A percentile compares a stretch with the other conserved stretches of the same genome.
phyloP scores from a whole-genome alignment of 2,329 filamentous ascomycete species.

The Fusarium napiforme region DNA sequence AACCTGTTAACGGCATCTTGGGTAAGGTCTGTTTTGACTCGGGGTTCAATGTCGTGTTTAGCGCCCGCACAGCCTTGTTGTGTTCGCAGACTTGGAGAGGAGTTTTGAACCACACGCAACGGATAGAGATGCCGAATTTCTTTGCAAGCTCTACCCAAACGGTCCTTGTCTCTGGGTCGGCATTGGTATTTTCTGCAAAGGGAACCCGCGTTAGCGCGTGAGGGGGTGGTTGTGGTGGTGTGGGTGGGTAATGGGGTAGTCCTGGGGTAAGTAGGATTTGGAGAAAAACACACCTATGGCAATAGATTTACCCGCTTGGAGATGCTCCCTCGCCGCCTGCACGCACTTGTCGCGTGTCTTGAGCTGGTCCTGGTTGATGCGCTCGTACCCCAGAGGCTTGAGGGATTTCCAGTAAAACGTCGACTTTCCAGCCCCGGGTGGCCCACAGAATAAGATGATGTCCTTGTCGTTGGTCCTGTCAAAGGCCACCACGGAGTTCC shows the following conservation, averaged over 20 bases:
- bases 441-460: slow-evolving; percentile 86
- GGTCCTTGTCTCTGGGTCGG: slow-evolving; percentile 78
- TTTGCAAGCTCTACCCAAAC: slow-evolving; percentile 82
- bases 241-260: slow-evolving; percentile 21
- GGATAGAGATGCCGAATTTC: slow-evolving; percentile 77
- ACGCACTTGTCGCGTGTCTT: slow-evolving; percentile 79
- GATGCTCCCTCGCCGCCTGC: slow-evolving; percentile 73
- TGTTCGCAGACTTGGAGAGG: slow-evolving; percentile 78
- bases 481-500: slow-evolving; percentile 54
- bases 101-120: slow-evolving; percentile 87
- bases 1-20: slow-evolving; percentile 82
- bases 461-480: slow-evolving; percentile 75
- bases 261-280: background rate
- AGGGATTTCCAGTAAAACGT: slow-evolving; percentile 86
- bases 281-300: slow-evolving; percentile 75
- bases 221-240: slow-evolving; percentile 23
- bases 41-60: slow-evolving; percentile 80
- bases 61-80: slow-evolving; percentile 84
- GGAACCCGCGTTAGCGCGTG: slow-evolving; percentile 26
- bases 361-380: slow-evolving; percentile 90
- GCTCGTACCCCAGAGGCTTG: slow-evolving; percentile 80
- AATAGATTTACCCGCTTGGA: slow-evolving; percentile 75
- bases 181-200: slow-evolving; percentile 89
- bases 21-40: slow-evolving; percentile 81
- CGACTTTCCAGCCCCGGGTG: slow-evolving; percentile 90